phyloP scores from a whole-genome alignment of 2,329 filamentous ascomycete species.

The Fusarium nelsonii region DNA sequence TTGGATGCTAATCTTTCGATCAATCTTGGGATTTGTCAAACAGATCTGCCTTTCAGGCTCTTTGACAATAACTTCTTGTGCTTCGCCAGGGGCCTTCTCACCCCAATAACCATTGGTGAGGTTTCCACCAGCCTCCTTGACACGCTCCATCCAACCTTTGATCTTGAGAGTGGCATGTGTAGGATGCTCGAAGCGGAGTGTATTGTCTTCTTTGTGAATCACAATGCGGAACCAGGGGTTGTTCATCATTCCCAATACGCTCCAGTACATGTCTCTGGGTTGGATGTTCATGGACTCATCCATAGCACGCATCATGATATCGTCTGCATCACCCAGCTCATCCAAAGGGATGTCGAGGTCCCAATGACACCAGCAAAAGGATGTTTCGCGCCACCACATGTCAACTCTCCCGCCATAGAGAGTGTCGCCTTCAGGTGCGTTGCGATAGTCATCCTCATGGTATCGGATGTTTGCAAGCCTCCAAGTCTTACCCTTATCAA shows the following conservation, averaged over 20 bases:
- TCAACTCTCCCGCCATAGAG: conserved; percentile 83
- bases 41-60: conserved; percentile 74
- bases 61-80: conserved; percentile 56
- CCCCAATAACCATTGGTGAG: conserved; percentile 88
- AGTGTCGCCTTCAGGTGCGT: conserved; percentile 66
- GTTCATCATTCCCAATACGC: conserved; percentile 96
- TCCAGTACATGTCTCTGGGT: conserved; percentile 96
- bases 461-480: conserved; percentile 81
- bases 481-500: conserved; percentile 88
- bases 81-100: conserved; percentile 71
- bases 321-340: conserved; percentile 73
- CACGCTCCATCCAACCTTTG: conserved; percentile 93
- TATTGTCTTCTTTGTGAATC: conserved; percentile 73
- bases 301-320: conserved; percentile 87
- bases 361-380: conserved; percentile 96
- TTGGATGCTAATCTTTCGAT: conserved; percentile 73
- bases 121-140: conserved; percentile 85
- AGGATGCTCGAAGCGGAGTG: conserved; percentile 85
- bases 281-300: conserved; percentile 90
- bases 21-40: conserved; percentile 79
- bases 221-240: conserved; percentile 92
- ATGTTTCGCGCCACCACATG: conserved; percentile 83
- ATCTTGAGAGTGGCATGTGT: conserved; percentile 82
- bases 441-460: conserved; percentile 85
- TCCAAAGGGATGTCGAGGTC: conserved; percentile 73